Conservation (phyloP, 306 rosid species). For the Argentina anserina region DNA sequence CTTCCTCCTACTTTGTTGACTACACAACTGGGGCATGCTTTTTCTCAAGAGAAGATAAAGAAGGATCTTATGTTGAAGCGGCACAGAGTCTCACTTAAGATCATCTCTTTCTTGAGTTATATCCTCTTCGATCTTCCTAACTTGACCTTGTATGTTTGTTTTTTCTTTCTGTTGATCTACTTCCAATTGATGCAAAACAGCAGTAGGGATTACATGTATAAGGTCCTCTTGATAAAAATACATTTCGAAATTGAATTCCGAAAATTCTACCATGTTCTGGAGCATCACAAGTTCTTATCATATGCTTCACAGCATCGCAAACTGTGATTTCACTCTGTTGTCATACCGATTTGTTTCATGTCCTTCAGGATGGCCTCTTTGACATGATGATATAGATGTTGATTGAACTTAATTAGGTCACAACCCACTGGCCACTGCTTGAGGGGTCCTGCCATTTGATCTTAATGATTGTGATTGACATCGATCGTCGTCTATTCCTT, state of each 20-base stretch:
- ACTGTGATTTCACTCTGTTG: not conserved
- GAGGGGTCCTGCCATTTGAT: conserved; percentile 39
- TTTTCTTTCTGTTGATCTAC: conserved; percentile 17
- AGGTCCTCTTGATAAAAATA: not conserved
- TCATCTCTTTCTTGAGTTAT: not conserved
- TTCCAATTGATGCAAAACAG: conserved; percentile 25
- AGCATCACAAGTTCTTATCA: not conserved
- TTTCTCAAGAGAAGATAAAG: conserved; percentile 24
- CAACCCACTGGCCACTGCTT: conserved; percentile 30
- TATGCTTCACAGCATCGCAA: too few species aligned
- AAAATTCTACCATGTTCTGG: not conserved
- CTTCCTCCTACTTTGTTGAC: conserved; percentile 27
- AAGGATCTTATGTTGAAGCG: conserved; percentile 21
- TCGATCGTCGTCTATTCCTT: conserved; percentile 19
- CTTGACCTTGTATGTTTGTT: conserved; percentile 15
- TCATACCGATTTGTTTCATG: not conserved
- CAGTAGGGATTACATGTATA: not conserved
- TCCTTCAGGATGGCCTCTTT: conserved; percentile 13
- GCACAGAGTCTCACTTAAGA: conserved; percentile 12
- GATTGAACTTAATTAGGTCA: not conserved
- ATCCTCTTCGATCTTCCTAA: not conserved
- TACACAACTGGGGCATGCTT: conserved; percentile 41
- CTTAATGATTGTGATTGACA: conserved; percentile 14
- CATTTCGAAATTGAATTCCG: not conserved
- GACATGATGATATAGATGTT: conserved; percentile 1